Evolutionary conservation across 495 filamentous ascomycete species (phyloP).

Genomic region (Pyronema omphalodes): DNA sequence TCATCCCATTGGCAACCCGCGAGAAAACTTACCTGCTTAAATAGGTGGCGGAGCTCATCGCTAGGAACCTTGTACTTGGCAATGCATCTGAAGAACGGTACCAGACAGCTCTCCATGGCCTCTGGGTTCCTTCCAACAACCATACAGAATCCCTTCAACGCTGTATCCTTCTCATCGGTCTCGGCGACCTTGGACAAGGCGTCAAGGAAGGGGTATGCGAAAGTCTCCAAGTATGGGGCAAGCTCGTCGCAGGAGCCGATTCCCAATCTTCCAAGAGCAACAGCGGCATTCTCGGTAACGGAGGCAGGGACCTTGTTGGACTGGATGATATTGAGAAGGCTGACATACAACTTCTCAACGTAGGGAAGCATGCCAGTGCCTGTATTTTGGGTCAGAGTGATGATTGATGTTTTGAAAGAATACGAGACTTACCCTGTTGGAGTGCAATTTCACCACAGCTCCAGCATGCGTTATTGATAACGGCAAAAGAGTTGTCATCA

Average conservation of each 20-base stretch:
- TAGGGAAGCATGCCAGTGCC: constrained; percentile 48
- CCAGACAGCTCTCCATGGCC: constrained; percentile 72
- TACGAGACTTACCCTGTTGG: constrained; percentile 36
- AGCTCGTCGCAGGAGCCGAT: constrained; percentile 59
- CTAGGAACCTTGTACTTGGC: constrained; percentile 47
- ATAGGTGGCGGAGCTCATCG: constrained; percentile 27
- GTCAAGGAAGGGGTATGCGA: constrained; percentile 61
- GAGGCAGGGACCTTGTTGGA: constrained; percentile 75
- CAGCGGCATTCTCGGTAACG: constrained; percentile 85
- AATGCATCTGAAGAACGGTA: constrained; percentile 70
- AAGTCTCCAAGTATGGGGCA: constrained; percentile 62
- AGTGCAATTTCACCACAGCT: constrained; percentile 86
- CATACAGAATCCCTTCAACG: constrained; percentile 73
- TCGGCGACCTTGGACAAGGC: constrained; percentile 70
- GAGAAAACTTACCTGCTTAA: constrained; percentile 29
- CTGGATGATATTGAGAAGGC: constrained; percentile 57
- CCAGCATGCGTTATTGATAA: constrained; percentile 98
- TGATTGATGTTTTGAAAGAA: background rate
- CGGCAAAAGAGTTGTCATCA: constrained; percentile 63
- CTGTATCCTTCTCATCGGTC: constrained; percentile 87
- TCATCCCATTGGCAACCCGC: background rate
- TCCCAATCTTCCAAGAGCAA: constrained; percentile 77
- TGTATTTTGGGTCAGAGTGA: constrained; percentile 11
- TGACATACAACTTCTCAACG: constrained; percentile 54
- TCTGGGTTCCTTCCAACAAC: constrained; percentile 74